Evolutionary conservation across 2,329 filamentous ascomycete genomes (phyloP).

Genomic region (Xylariales sp.): DNA sequence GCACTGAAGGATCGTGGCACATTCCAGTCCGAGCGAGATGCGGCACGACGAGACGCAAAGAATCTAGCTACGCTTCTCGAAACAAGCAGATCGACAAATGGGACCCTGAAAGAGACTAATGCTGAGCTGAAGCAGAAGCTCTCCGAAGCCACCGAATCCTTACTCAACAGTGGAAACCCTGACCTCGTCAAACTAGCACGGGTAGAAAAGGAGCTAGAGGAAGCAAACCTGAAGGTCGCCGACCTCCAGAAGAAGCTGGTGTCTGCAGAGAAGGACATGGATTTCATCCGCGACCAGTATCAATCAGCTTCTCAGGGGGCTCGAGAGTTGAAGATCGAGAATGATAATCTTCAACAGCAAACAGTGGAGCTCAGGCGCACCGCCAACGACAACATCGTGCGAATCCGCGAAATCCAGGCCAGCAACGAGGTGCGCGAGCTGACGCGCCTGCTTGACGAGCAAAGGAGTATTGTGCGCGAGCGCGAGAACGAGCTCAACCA

Average conservation of each 20-base stretch:
- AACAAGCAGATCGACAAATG: conserved; percentile 30
- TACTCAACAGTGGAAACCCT: conserved; percentile 32
- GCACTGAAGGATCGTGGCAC: conserved; percentile 41
- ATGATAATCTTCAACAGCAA: conserved; percentile 36
- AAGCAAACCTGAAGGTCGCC: conserved; percentile 33
- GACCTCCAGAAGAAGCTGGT: conserved; percentile 32
- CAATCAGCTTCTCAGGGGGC: conserved; percentile 51
- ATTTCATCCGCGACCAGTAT: conserved; percentile 55
- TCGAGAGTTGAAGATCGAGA: conserved; percentile 40
- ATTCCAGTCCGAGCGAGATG: conserved; percentile 41
- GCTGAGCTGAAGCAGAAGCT: conserved; percentile 31
- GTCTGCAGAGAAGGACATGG: conserved; percentile 39
- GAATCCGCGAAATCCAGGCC: conserved; percentile 43
- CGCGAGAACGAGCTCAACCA: conserved; percentile 47
- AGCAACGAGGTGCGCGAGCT: conserved; percentile 28
- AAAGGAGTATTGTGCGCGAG: conserved; percentile 39
- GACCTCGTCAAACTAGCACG: conserved; percentile 34
- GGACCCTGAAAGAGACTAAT: conserved; percentile 33
- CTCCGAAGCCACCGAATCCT: conserved; percentile 23
- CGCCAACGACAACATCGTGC: conserved; percentile 39
- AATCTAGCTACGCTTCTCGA: conserved; percentile 27
- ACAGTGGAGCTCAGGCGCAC: conserved; percentile 35
- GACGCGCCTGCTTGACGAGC: conserved; percentile 33
- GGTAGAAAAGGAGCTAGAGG: conserved; percentile 33
- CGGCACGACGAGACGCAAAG: conserved; percentile 30